phyloP scores from a whole-genome alignment of 495 filamentous ascomycete species.

The Daldinia caldariorum region DNA sequence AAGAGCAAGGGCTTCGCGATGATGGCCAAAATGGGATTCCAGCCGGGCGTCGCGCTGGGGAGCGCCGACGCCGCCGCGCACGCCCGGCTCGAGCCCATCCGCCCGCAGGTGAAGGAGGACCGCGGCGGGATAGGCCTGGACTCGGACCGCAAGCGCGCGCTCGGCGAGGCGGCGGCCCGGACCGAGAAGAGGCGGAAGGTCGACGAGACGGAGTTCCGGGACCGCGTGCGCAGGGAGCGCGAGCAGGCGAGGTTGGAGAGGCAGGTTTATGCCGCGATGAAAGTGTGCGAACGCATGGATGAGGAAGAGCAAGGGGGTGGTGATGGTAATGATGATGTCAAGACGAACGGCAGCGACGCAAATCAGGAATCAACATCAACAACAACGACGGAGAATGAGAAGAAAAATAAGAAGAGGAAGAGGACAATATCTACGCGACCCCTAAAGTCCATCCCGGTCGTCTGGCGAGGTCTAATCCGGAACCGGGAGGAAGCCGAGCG shows the following conservation, averaged over 20 bases:
- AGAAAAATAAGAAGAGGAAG: conserved; percentile 47
- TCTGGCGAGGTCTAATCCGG: conserved; percentile 80
- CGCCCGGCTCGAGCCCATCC: conserved; percentile 66
- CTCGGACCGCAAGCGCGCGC: conserved; percentile 81
- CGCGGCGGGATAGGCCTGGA: conserved; percentile 88
- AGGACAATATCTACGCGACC: conserved; percentile 57
- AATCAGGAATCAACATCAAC: background rate
- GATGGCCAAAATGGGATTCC: conserved; percentile 97
- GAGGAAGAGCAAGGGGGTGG: conserved; percentile 46
- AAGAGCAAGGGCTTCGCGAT: conserved; percentile 87
- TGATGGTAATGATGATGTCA: background rate
- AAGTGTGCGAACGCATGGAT: conserved; percentile 79
- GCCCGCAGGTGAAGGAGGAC: conserved; percentile 77
- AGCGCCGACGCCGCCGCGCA: conserved; percentile 51
- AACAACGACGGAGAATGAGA: too few relatives aligned
- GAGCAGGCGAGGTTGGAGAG: conserved; percentile 75
- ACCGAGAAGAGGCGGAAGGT: conserved; percentile 68
- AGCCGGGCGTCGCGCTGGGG: conserved; percentile 72
- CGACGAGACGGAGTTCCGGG: conserved; percentile 79
- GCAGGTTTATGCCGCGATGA: conserved; percentile 78
- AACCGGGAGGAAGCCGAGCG: conserved; percentile 75
- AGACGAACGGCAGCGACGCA: conserved; percentile 28
- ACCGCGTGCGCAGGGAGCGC: conserved; percentile 74
- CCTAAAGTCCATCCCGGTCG: conserved; percentile 72
- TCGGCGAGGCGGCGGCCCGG: conserved; percentile 70